Percentiles rank a stretch among this genome's conserved stretches.
Evolutionary conservation across 257 asterid species (phyloP).

Genomic region (Salvia splendens): DNA sequence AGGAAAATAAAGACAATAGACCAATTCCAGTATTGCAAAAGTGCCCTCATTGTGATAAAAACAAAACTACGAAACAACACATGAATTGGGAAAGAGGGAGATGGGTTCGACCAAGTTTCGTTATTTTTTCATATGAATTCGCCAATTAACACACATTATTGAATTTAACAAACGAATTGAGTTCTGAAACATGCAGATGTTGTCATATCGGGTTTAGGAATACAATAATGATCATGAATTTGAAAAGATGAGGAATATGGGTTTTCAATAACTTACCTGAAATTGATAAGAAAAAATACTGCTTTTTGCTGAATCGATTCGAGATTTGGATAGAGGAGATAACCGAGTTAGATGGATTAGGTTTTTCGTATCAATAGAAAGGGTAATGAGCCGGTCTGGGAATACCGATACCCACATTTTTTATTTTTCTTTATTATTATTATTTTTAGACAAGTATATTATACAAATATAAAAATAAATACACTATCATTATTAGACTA

Average conservation of each 20-base stretch:
- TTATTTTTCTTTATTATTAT: background rate
- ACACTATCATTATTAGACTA: too few relatives aligned
- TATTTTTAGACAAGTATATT: too few relatives aligned
- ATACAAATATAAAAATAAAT: too few relatives aligned
- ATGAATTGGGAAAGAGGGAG: conserved; percentile 22
- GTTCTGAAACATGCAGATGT: conserved; percentile 31
- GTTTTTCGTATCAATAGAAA: conserved; percentile 28
- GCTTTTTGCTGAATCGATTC: conserved; percentile 35
- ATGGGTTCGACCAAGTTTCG: conserved; percentile 26
- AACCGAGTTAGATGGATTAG: conserved; percentile 55
- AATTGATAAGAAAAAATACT: conserved; percentile 35
- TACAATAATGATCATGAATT: conserved; percentile 25
- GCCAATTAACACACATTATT: conserved; percentile 1
- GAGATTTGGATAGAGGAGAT: conserved; percentile 33
- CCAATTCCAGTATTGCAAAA: conserved; percentile 22
- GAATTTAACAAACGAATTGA: conserved; percentile 22
- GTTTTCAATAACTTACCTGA: conserved; percentile 47
- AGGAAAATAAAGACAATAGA: background rate
- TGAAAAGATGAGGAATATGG: conserved; percentile 9
- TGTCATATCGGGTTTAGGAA: conserved; percentile 19
- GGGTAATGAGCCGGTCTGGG: conserved; percentile 52
- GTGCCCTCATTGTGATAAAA: background rate
- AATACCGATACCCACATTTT: too few relatives aligned
- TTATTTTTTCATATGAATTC: conserved; percentile 20
- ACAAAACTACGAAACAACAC: conserved; percentile 5